Evolutionary conservation across 768 basidiomycete species (phyloP), one percentile per base, ranked within the genome.

Genomic region (Fomitopsis pulvina): DNA sequence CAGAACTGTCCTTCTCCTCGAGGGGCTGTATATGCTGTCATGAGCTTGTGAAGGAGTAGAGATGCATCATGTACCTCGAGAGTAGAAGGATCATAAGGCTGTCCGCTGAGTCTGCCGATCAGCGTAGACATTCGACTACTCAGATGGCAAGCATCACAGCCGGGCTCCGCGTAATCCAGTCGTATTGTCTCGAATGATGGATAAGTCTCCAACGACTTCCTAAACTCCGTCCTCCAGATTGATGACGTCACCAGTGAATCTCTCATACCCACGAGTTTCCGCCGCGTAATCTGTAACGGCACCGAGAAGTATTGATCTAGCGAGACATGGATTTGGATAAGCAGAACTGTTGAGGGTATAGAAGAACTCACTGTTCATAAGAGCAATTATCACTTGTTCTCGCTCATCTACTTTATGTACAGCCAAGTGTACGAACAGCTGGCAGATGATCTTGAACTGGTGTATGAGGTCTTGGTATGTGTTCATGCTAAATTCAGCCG

Each of bases 361-460:
- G 37, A 24, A 20, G 34, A 43, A 61, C 66, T 49, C 50, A 82
- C 85, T 72, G 66, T 74, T 70, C 50, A 81, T 65, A 45, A 71
- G 72, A 20, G 69, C 56, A 52, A 76, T 62, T 77, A 87, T 79
- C 0, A 44, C 52, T 57, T 80, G 83, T 41, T 68, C 70, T 18
- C 88, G 72, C 41, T 81, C 71, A 2, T 63, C 65, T 16, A 71
- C 63, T 4, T 78, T 72, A 27, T 71, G 78, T 26, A 89, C 81
- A 30, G 86, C 85, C 37, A 94, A 69, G 56, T 92, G 83, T 11
- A 92, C 87, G 55, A 92, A 87, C 25, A 92, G 77, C 60, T 95
- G 92, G 56, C 89, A 92, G 39, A 92, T 74, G 32, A 86, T 83
- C 68, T 92, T 92, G 77, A 92, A 91, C 53, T 92, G 87, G 54